Percentiles rank a stretch among this genome's conserved stretches.
phyloP scores from a whole-genome alignment of 768 basidiomycete species.

The Naganishia friedmannii region DNA sequence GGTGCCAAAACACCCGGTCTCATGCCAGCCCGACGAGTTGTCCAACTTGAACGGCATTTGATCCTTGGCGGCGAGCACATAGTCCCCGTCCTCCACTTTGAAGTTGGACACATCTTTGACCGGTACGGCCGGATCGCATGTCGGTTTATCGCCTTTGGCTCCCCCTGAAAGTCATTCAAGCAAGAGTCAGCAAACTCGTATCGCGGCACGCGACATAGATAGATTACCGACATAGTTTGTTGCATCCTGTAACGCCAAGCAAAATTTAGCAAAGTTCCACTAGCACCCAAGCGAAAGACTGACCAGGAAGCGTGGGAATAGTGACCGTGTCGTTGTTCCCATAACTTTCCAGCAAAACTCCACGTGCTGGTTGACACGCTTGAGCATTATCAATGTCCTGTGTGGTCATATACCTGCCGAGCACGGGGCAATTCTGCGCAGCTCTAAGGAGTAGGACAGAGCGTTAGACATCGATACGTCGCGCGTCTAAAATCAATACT shows the following conservation, averaged over 20 bases:
- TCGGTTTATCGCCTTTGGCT: conserved; percentile 38
- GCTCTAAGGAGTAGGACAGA: neutral
- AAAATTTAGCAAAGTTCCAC: neutral
- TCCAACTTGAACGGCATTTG: conserved; percentile 33
- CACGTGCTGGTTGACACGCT: conserved; percentile 19
- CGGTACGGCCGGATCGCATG: conserved; percentile 37
- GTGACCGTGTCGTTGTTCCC: conserved; percentile 18
- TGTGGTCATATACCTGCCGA: conserved; percentile 4
- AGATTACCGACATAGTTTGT: conserved; percentile 18
- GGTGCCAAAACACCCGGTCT: conserved; percentile 36
- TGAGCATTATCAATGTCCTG: conserved; percentile 9
- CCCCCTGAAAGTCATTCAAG: conserved; percentile 32
- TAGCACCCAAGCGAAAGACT: neutral
- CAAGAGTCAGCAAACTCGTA: neutral
- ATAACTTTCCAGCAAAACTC: conserved; percentile 10
- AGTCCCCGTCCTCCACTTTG: conserved; percentile 38
- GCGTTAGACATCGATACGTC: neutral
- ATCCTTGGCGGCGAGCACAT: conserved; percentile 32
- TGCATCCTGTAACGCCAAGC: neutral
- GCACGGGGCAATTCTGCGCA: conserved; percentile 8
- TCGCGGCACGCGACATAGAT: too few species aligned
- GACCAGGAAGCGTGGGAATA: conserved; percentile 22
- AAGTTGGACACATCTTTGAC: conserved; percentile 35
- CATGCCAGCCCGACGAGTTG: conserved; percentile 42
- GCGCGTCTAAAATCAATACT: neutral